Percentiles rank a stretch among this genome's conserved stretches.
Evolutionary conservation across 139 green algal species (phyloP).

Genomic region (Micractinium conductrix): DNA sequence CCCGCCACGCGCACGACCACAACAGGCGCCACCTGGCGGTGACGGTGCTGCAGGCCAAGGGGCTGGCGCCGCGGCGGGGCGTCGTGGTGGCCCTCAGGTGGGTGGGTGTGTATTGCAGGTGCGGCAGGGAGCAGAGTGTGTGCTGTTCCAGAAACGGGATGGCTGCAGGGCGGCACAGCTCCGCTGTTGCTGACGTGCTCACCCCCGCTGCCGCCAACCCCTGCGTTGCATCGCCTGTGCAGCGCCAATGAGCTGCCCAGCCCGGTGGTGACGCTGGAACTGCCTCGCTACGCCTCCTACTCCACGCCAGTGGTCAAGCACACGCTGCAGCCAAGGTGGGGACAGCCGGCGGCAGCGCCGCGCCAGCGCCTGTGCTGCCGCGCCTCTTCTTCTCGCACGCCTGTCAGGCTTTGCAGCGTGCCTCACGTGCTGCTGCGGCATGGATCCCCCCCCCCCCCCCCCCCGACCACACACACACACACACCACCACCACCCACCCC

Average conservation of each 20-base stretch:
- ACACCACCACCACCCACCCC: no score
- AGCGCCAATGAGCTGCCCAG: slow-evolving; percentile 61
- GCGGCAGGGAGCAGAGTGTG: neutral
- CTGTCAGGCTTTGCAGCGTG: no score
- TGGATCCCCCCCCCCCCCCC: no score
- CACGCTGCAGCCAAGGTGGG: slow-evolving; percentile 48
- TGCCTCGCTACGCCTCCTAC: slow-evolving; percentile 24
- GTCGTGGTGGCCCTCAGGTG: slow-evolving; percentile 61
- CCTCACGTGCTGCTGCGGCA: no score
- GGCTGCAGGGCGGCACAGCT: no score
- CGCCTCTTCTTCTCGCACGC: no score
- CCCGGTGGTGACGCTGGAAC: slow-evolving; percentile 47
- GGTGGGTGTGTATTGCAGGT: neutral
- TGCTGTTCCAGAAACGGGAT: neutral
- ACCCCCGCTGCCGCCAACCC: neutral
- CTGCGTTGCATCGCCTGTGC: neutral
- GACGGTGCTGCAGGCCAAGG: slow-evolving; percentile 57
- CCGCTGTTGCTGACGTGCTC: neutral
- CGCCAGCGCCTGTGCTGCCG: neutral
- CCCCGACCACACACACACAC: no score
- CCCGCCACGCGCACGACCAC: slow-evolving; percentile 51
- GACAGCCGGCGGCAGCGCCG: neutral
- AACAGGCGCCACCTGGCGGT: slow-evolving; percentile 52
- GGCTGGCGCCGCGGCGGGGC: slow-evolving; percentile 54
- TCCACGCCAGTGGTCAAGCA: slow-evolving; percentile 28